Evolutionary conservation across 768 basidiomycete species (phyloP).

Genomic region (Pleurotus eryngii): DNA sequence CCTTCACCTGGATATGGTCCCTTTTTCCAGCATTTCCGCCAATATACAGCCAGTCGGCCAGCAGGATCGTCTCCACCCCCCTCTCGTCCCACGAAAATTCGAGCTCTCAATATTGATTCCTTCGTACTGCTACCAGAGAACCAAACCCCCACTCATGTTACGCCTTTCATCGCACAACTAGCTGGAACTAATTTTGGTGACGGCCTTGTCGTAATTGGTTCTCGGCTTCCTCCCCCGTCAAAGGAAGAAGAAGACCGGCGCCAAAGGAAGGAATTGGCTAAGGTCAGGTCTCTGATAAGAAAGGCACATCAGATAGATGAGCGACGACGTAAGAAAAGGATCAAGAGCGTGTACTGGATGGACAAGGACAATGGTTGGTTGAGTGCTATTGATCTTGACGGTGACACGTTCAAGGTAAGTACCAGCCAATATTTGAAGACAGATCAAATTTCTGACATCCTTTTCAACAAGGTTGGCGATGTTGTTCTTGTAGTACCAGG

Average conservation of each 20-base stretch:
- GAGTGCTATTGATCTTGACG: constrained; percentile 38
- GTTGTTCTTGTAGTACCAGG: constrained; percentile 49
- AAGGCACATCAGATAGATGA: constrained; percentile 13
- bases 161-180: constrained; percentile 53
- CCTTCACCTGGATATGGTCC: constrained; percentile 45
- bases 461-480: constrained; percentile 52
- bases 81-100: constrained; percentile 11
- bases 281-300: constrained; percentile 25
- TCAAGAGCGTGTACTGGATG: no score
- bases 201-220: constrained; percentile 48
- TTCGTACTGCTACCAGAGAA: constrained; percentile 53
- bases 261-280: constrained; percentile 19
- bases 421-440: neutral
- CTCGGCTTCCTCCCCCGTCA: constrained; percentile 27
- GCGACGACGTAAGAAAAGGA: no score
- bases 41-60: constrained; percentile 46
- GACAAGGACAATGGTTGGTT: no score
- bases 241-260: constrained; percentile 18
- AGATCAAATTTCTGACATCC: constrained; percentile 2
- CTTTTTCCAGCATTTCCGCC: constrained; percentile 46
- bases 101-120: constrained; percentile 47
- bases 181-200: constrained; percentile 53
- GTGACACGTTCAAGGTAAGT: constrained; percentile 40
- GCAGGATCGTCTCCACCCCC: constrained; percentile 28
- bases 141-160: constrained; percentile 59